Evolutionary conservation across 1,284 basidiomycete genomes (phyloP), one percentile per base, ranked within the genome.

Genomic region (Inonotus obliquus): DNA sequence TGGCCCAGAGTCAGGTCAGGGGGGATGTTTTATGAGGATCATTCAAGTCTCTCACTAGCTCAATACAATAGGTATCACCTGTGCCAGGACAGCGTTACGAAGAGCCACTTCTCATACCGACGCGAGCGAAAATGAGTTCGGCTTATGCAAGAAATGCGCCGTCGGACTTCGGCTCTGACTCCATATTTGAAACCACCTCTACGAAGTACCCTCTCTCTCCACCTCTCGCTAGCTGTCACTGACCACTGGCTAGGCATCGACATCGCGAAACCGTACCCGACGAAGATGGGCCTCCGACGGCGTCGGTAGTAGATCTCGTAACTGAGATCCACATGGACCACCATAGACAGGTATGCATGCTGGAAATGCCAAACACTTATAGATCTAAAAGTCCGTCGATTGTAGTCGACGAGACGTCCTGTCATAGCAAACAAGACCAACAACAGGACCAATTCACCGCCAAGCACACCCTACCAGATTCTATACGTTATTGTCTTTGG

Each of bases 51-150:
- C 52, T 32, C 39, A 19, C 21, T 41, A 25, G 13, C 53, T 49
- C 23, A n/a, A n/a, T 32, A 4, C 32, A 32, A 39, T 62, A 87
- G 85, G 75, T 77, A 44, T 72, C 79, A 21, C 81, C 83, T 4
- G 83, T 81, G 66, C 80, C 79, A n/a, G 78, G 76, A 57, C 82
- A 83, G 67, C 81, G 87, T 29, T 75, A 79, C 7, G 86, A 89
- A 63, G 88, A 91, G 61, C 77, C 81, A 48, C 86, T 87, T 6
- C 77, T 87, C 11, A 84, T 91, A 14, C 84, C 80, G 62, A 90
- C 87, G 0, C 89, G 90, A 69, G 89, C 89, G 21, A 90, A 91
- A 70, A 80, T 90, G 75, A 89, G 85, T 69, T 79, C 85, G 57
- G 79, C 81, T 5, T 75, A 89, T 17, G 77, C 84, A n/a, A 79